Evolutionary conservation across 163 green algal genomes (phyloP).

Genomic region (Chlorella variabilis): DNA sequence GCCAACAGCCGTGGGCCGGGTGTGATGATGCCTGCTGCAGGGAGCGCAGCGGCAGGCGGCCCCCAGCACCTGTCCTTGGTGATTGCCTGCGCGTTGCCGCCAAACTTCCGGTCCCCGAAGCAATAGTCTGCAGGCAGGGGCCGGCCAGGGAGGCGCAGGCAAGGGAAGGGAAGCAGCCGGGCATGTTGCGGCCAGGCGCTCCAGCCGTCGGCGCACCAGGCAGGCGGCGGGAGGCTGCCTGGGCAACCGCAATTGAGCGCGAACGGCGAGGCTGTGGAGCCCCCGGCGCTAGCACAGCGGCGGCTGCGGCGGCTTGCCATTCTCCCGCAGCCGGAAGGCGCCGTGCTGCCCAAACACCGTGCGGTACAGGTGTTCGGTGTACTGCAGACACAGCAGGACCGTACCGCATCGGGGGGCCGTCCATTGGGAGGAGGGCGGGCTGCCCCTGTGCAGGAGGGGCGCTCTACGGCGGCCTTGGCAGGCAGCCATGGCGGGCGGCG

Average conservation of each 20-base stretch:
- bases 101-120: constrained; percentile 93
- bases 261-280: background rate
- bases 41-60: too few relatives aligned
- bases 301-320: constrained; percentile 13
- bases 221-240: too few relatives aligned
- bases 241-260: too few relatives aligned
- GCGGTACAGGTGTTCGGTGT: constrained; percentile 80
- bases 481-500: too few relatives aligned
- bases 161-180: background rate
- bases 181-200: background rate
- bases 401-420: too few relatives aligned
- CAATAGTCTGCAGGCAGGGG: constrained; percentile 92
- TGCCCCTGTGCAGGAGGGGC: too few relatives aligned
- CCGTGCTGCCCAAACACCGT: constrained; percentile 66
- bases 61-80: constrained; percentile 68
- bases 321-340: constrained; percentile 55
- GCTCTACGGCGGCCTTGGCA: too few relatives aligned
- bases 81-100: constrained; percentile 98
- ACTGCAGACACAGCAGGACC: constrained; percentile 47
- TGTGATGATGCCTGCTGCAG: too few relatives aligned
- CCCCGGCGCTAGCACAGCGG: too few relatives aligned
- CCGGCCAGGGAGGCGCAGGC: background rate
- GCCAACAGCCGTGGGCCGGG: too few relatives aligned
- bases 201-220: background rate
- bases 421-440: too few relatives aligned